A percentile compares a stretch with the other conserved stretches of the same genome.
Conservation (phyloP, 768 basidiomycete genomes). For the Russula griseocarnosa region DNA sequence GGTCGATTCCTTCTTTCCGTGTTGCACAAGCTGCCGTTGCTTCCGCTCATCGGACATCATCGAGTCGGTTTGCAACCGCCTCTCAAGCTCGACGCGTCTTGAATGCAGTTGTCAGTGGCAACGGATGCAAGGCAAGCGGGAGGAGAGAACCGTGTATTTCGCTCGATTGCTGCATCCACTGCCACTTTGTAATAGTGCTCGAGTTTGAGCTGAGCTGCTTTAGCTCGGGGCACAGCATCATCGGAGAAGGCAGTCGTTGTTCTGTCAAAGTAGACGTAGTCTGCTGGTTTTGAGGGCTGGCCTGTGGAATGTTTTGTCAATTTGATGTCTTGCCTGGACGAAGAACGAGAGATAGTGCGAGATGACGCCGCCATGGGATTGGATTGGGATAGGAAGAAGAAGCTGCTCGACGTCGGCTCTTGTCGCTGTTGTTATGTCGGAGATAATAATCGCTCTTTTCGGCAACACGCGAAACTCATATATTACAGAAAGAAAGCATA, state of each 20-base stretch:
- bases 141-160: conserved; percentile 70
- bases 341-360: conserved; percentile 26
- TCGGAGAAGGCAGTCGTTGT: conserved; percentile 72
- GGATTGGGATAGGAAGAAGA: background rate
- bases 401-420: background rate
- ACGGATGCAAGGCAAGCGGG: background rate
- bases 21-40: conserved; percentile 72
- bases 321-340: conserved; percentile 28
- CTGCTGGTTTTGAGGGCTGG: conserved; percentile 44
- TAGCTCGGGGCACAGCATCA: conserved; percentile 76
- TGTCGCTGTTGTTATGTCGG: conserved; percentile 2
- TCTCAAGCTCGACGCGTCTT: conserved; percentile 86
- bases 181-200: conserved; percentile 97
- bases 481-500: background rate
- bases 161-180: conserved; percentile 91
- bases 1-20: conserved; percentile 84
- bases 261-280: conserved; percentile 95
- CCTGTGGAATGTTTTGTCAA: conserved; percentile 25
- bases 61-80: conserved; percentile 65
- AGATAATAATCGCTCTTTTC: background rate
- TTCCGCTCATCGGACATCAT: conserved; percentile 81
- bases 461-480: conserved; percentile 9
- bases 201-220: conserved; percentile 89
- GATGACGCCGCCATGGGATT: conserved; percentile 19
- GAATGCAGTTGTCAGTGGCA: conserved; percentile 7